These are phyloP conservation scores for Scheffersomyces parashehatae DNA, from an alignment of 1,139 yeast genomes.

Conservation along the genomic window DNA sequence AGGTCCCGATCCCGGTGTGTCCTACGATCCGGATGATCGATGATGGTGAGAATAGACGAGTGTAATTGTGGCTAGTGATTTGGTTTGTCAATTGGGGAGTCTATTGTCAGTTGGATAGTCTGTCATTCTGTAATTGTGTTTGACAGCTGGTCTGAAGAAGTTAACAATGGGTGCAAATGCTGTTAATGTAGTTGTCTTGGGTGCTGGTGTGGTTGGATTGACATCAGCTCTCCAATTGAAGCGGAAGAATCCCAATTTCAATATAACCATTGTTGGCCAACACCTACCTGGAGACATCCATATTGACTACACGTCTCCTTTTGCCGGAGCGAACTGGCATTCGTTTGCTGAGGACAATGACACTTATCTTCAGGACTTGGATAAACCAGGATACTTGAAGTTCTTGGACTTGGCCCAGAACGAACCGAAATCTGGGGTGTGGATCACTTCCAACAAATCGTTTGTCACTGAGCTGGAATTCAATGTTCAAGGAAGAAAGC, in stretches of 20 bases:
- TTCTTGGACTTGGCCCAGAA: constrained; percentile 38
- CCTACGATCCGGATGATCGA: too few species aligned
- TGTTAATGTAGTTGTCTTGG: constrained; percentile 28
- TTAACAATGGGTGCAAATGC: too few species aligned
- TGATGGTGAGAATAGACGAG: too few species aligned
- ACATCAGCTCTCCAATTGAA: constrained; percentile 38
- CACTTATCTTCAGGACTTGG: constrained; percentile 32
- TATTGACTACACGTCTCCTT: constrained; percentile 39
- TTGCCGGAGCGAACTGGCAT: constrained; percentile 50
- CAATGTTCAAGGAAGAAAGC: constrained; percentile 12
- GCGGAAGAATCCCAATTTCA: constrained; percentile 16
- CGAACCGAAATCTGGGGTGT: constrained; percentile 50
- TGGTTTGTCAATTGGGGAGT: too few species aligned
- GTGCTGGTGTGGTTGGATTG: constrained; percentile 46
- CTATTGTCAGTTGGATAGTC: too few species aligned
- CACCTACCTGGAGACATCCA: constrained; percentile 43
- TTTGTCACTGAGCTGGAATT: constrained; percentile 29
- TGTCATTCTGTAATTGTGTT: too few species aligned
- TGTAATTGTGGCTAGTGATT: too few species aligned
- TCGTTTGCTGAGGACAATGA: constrained; percentile 43
- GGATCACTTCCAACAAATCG: constrained; percentile 28
- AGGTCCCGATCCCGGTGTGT: too few species aligned
- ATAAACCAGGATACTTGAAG: constrained; percentile 39
- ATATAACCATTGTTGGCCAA: constrained; percentile 33
- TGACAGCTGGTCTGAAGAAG: too few species aligned